These are phyloP conservation scores for Chytridiales sp. DNA, from an alignment of 371 early-diverging fungal species.

Conservation along the genomic window DNA sequence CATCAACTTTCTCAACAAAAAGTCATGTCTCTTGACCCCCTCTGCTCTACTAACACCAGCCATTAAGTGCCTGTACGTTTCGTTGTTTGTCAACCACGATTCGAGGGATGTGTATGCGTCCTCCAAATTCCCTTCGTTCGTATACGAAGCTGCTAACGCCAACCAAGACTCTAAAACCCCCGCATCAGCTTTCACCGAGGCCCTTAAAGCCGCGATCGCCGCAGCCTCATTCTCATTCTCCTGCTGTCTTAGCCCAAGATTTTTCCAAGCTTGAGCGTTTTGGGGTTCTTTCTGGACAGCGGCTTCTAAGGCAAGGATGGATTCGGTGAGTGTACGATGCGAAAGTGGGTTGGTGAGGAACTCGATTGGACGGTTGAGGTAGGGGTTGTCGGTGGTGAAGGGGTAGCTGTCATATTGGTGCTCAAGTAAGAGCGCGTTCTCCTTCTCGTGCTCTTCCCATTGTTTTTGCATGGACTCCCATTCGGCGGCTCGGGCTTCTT, in stretches of 20 bases:
- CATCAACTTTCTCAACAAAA: conserved; percentile 74
- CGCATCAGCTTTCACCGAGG: conserved; percentile 76
- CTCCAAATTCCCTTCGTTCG: conserved; percentile 82
- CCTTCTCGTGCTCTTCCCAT: conserved; percentile 18
- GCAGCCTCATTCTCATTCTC: conserved; percentile 93
- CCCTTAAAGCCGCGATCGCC: conserved; percentile 86
- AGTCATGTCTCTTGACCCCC: conserved; percentile 56
- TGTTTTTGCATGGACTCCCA: conserved; percentile 20
- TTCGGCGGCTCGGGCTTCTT: not conserved
- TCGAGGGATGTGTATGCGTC: conserved; percentile 88
- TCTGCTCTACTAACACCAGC: conserved; percentile 4
- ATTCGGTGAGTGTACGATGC: conserved; percentile 70
- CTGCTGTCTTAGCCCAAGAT: conserved; percentile 86
- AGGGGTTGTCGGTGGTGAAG: conserved; percentile 81
- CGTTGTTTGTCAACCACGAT: conserved; percentile 79
- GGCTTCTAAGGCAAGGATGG: conserved; percentile 90
- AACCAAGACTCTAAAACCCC: conserved; percentile 72
- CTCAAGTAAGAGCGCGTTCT: not conserved
- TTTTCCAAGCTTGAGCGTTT: conserved; percentile 82
- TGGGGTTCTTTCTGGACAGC: conserved; percentile 76
- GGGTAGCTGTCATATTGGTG: conserved; percentile 51
- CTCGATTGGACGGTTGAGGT: conserved; percentile 49
- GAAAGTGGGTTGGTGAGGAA: conserved; percentile 37
- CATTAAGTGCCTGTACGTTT: conserved; percentile 59
- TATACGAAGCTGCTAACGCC: conserved; percentile 88